Percentiles rank a stretch among this genome's conserved stretches.
Conservation (phyloP, 805 yeast genomes). For the Cyberlindnera veronae region DNA sequence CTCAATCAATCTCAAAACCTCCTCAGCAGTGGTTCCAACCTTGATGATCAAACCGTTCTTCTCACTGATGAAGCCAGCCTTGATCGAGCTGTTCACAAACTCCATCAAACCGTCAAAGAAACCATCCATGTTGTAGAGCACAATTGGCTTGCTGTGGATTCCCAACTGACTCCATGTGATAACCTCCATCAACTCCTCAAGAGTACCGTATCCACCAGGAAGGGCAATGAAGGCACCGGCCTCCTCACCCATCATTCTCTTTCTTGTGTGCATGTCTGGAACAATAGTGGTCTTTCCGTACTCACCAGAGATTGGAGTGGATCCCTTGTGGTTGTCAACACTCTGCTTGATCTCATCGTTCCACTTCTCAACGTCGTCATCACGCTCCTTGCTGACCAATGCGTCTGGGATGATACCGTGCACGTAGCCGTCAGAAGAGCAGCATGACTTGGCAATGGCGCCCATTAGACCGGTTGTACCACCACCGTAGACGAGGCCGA, state of each 20-base stretch:
- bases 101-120: slow-evolving; percentile 68
- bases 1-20: slow-evolving; percentile 59
- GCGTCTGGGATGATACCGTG: slow-evolving; percentile 89
- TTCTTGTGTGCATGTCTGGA: slow-evolving; percentile 86
- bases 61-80: slow-evolving; percentile 62
- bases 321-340: slow-evolving; percentile 62
- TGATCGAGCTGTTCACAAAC: slow-evolving; percentile 58
- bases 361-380: slow-evolving; percentile 37
- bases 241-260: slow-evolving; percentile 80
- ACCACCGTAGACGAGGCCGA: slow-evolving; percentile 87
- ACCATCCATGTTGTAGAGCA: slow-evolving; percentile 74
- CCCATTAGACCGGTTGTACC: slow-evolving; percentile 89
- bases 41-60: slow-evolving; percentile 65
- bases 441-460: slow-evolving; percentile 56
- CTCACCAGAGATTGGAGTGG: slow-evolving; percentile 50
- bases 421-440: slow-evolving; percentile 55
- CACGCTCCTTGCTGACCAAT: slow-evolving; percentile 66
- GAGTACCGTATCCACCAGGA: slow-evolving; percentile 91
- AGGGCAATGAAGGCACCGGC: slow-evolving; percentile 85
- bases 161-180: slow-evolving; percentile 90
- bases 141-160: slow-evolving; percentile 78
- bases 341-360: slow-evolving; percentile 47
- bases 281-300: slow-evolving; percentile 82
- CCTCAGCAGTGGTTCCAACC: slow-evolving; percentile 65
- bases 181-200: slow-evolving; percentile 87